phyloP scores from a whole-genome alignment of 805 yeast genomes.

The Nakazawaea ambrosiae region DNA sequence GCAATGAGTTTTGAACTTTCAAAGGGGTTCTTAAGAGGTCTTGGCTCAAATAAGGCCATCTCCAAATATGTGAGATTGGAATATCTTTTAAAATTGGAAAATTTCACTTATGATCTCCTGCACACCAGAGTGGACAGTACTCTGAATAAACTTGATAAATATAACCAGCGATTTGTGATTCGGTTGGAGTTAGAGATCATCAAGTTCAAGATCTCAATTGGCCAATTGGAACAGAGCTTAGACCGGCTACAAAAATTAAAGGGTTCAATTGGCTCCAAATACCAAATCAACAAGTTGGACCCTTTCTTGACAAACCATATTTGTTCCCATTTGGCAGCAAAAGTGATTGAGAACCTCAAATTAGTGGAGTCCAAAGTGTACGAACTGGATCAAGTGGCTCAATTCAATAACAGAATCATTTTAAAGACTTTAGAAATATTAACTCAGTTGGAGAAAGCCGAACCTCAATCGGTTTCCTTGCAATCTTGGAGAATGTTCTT shows the following conservation, averaged over 20 bases:
- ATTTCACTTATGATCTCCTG: constrained; percentile 2
- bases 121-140: background rate
- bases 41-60: background rate
- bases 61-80: constrained; percentile 1
- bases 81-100: constrained; percentile 1
- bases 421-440: constrained; percentile 9
- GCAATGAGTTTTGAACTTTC: constrained; percentile 2
- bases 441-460: constrained; percentile 5
- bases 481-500: constrained; percentile 15
- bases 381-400: background rate
- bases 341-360: background rate
- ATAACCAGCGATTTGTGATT: background rate
- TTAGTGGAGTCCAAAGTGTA: background rate
- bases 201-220: constrained; percentile 1
- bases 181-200: constrained; percentile 3
- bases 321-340: background rate
- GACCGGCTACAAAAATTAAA: background rate
- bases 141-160: background rate
- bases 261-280: background rate
- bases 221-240: constrained; percentile 4
- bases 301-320: background rate
- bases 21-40: constrained; percentile 4
- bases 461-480: constrained; percentile 6
- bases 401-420: background rate
- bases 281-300: background rate